Percentiles rank a stretch among this genome's conserved stretches.
phyloP scores from a whole-genome alignment of 768 basidiomycete genomes.

The Terana coerulea region DNA sequence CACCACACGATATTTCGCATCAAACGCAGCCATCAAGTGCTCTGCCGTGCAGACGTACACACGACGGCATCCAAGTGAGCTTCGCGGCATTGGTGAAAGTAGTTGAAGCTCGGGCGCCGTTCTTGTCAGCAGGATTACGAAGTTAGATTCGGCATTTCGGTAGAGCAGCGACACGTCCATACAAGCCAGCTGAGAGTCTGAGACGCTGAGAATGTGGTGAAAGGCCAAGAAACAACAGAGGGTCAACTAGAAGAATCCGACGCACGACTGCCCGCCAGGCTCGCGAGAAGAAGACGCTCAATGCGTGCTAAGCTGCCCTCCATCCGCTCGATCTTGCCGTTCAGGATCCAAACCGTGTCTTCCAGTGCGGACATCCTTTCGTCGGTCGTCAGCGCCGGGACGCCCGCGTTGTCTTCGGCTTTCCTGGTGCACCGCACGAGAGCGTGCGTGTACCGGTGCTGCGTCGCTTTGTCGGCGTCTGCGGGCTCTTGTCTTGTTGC shows the following conservation, averaged over 20 bases:
- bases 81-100: too few species aligned
- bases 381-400: slow-evolving; percentile 16
- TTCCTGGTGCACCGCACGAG: slow-evolving; percentile 17
- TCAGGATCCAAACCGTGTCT: slow-evolving; percentile 13
- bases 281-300: slow-evolving; percentile 16
- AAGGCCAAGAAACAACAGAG: not conserved
- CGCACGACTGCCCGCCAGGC: not conserved
- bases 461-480: slow-evolving; percentile 1
- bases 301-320: slow-evolving; percentile 18
- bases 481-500: slow-evolving; percentile 9
- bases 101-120: too few species aligned
- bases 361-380: slow-evolving; percentile 19
- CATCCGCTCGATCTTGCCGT: slow-evolving; percentile 12
- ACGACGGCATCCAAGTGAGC: too few species aligned
- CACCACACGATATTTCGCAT: too few species aligned
- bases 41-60: too few species aligned
- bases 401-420: slow-evolving; percentile 12
- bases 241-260: not conserved
- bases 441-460: slow-evolving; percentile 20
- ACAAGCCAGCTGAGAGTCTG: too few species aligned
- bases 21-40: too few species aligned
- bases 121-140: too few species aligned
- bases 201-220: too few species aligned
- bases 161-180: too few species aligned
- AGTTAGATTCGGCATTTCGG: too few species aligned